Evolutionary conservation across 805 yeast genomes (phyloP), one percentile per base, ranked within the genome.

Genomic region (Yarrowia sp.): DNA sequence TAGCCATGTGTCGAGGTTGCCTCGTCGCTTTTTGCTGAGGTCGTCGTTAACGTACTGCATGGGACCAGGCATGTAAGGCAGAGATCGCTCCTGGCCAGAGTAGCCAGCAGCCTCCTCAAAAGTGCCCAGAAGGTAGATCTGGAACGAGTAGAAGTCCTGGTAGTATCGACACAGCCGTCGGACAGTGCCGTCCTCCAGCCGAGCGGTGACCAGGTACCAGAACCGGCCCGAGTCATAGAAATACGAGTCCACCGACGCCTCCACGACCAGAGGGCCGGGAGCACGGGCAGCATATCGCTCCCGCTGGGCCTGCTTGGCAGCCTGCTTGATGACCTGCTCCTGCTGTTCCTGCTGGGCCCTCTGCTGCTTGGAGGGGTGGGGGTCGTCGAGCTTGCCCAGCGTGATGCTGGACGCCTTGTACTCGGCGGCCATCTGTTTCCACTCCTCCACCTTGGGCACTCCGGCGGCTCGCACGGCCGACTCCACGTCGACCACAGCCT

Each of bases 61-160:
- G 2, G 99, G 99, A 0, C 98, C 99, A 0, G 99, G 98, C 75
- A 95, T 93, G 72, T 89, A 92, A 8, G 99, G 99, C 69, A 95
- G 83, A 40, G 90, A 88, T 72, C 99, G 86, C 66, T 87, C 86
- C 36, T 86, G 82, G 78, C 90, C 90, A 68, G 87, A 89, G 72
- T 91, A 87, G 14, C 98, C 98, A 9, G 98, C 97, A 78, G 94
- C 99, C 70, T 84, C 87, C 8, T 98, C 98, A 82, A 90, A 95
- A 36, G 87, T 83, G 74, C 90, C 95, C 64, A 94, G 82, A 64
- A 95, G 81, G 71, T 84, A 86, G 66, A 92, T 92, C 77, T 95
- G 99, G 76, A 93, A 85, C 77, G 95, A 97, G 78, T 93, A 95
- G 76, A 95, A 95, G 79, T 95, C 99, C 77, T 94, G 97, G 79